Base-by-base conservation (phyloP, 441 rosid genomes). In the Arabidopsis hybrid region DNA sequence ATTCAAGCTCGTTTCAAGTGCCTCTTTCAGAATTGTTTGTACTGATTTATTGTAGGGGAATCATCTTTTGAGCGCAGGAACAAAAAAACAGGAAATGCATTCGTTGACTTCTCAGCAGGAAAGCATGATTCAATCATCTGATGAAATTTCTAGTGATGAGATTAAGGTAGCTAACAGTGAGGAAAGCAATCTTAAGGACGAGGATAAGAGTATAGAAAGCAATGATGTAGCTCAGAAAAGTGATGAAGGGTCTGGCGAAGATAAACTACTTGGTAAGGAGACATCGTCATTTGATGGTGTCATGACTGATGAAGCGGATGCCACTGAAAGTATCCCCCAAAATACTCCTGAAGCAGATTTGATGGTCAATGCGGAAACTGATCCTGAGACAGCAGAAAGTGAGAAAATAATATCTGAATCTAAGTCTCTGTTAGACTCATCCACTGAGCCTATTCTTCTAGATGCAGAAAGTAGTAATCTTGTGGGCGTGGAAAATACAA, bases 71-170 rank as follows among this genome's bases (percentile, higher is more conserved):
- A 49, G 64, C 34, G 34, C 83, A 95, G 98, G 85, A 66, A 70
- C 81, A 53, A 83, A 79, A 72, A 83, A 80, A 73, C 92, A 71
- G 58, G 89, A 89, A 62, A 77, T 91, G 95, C 89, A 83, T 46
- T 85, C 97, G 36, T 83, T 88, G 80, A 86, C 89, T 35, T 38
- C 85, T 36, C 86, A 83, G 63, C 93, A 88, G 67, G 97, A 92
- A 78, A 80, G 63, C 56, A 65, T 52, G 16, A 34, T 87, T 80
- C 51, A 49, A 6, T 69, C 83, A 40, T 83, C 85, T 75, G 67
- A 67, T 42, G 87, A 80, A 43, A 76, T 70, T 46, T 26, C 59
- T 57, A 69, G 1, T 68, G 79, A 72, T 79, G 79, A 79, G 56
- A 74, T 65, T 8, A 78, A 79, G 65, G 79, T 81, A 47, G 76